Evolutionary conservation across 305 asterid genomes (phyloP), one percentile per base, ranked within the genome.

Genomic region (Salvia sclarea): DNA sequence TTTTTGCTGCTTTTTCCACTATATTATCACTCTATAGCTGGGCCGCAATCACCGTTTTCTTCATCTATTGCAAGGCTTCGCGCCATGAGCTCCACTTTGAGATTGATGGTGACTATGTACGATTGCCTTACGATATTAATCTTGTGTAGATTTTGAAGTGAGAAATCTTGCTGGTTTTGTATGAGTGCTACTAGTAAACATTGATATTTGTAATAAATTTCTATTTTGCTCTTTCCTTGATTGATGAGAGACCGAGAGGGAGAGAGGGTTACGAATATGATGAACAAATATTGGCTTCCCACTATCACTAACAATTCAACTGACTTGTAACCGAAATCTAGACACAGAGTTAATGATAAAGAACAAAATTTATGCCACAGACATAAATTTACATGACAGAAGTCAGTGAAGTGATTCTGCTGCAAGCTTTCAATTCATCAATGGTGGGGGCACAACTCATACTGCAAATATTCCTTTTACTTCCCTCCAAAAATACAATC

Each of bases 81-180:
- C 79, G 43, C 52, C 86, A 88, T 14, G 97, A 88, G 62, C 22
- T 78, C 61, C 83, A 83, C 0, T 72, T 81, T 24, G 84, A 80
- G 70, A 82, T 75, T 17, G 95, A 85, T 0, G 43, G 2, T 4
- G 84, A 79, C 50, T 91, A 86, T 71, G 78, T 79, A 3, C 82
- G 74, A 75, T 69, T 88, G 80, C 91, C 96, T 35, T 48, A 11
- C 24, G 54, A 20, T 35, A 33, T 14, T 22, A 0, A 8, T 24
- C n/a, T 33, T n/a, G 37, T 31, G 37, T 4, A 31, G 7, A n/a
- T n/a, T n/a, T 31, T n/a, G n/a, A n/a, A n/a, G n/a, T n/a, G n/a
- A n/a, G n/a, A n/a, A n/a, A n/a, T 30, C 4, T 24, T n/a, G 38
- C 22, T 24, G 21, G 0, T 11, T 30, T 63, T 8, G 40, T 47